Evolutionary conservation across 2,329 filamentous ascomycete genomes (phyloP).

Genomic region (Biscogniauxia sp.): DNA sequence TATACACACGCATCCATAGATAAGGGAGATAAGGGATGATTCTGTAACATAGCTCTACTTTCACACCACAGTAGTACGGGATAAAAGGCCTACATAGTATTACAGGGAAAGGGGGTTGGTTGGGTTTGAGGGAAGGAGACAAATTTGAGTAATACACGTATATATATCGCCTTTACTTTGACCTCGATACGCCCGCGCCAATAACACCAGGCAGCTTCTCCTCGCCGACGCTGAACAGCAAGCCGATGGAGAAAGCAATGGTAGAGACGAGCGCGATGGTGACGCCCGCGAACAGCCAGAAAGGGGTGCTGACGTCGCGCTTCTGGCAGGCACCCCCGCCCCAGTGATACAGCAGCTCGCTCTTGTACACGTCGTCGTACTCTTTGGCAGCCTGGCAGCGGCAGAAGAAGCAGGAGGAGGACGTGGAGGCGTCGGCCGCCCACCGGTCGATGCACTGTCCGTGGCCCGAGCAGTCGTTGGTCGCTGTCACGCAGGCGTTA

Average conservation of each 20-base stretch:
- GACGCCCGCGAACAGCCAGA: slow-evolving; percentile 81
- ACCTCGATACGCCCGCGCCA: slow-evolving; percentile 80
- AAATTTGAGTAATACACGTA: too few relatives aligned
- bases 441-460: slow-evolving; percentile 73
- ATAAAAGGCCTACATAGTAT: too few relatives aligned
- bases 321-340: slow-evolving; percentile 87
- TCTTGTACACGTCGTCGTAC: slow-evolving; percentile 44
- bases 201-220: slow-evolving; percentile 91
- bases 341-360: slow-evolving; percentile 62
- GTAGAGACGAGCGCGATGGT: slow-evolving; percentile 67
- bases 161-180: slow-evolving; percentile 48
- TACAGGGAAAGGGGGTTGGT: too few relatives aligned
- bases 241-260: slow-evolving; percentile 67
- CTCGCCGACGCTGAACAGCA: slow-evolving; percentile 80
- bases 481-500: slow-evolving; percentile 66
- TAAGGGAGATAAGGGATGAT: too few relatives aligned
- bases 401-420: slow-evolving; percentile 70
- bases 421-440: slow-evolving; percentile 44
- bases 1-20: too few relatives aligned
- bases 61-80: too few relatives aligned
- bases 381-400: slow-evolving; percentile 62
- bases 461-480: slow-evolving; percentile 78
- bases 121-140: too few relatives aligned
- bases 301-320: slow-evolving; percentile 82
- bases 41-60: too few relatives aligned